Percentiles rank a stretch among this genome's conserved stretches.
These are phyloP conservation scores for Pseudofabraea citricarpa DNA, from an alignment of 2,329 filamentous ascomycete genomes.

Conservation along the genomic window DNA sequence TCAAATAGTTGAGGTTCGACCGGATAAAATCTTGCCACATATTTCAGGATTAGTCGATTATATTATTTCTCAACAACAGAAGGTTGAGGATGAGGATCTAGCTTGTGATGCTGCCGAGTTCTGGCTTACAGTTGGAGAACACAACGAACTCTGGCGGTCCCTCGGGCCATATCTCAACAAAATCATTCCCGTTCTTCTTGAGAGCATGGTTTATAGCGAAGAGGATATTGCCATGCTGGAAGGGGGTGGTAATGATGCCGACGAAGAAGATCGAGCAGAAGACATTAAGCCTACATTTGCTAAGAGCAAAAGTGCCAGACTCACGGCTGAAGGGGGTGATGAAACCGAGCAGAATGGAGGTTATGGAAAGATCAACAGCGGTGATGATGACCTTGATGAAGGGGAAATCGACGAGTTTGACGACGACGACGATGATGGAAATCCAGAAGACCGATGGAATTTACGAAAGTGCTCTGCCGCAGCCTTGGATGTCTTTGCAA, in stretches of 20 bases:
- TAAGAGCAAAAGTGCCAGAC: slow-evolving; percentile 52
- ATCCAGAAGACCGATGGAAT: slow-evolving; percentile 91
- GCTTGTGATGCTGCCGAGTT: slow-evolving; percentile 96
- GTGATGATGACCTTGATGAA: slow-evolving; percentile 77
- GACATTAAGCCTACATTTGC: slow-evolving; percentile 94
- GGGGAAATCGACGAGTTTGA: slow-evolving; percentile 77
- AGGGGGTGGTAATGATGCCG: slow-evolving; percentile 81
- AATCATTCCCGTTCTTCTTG: slow-evolving; percentile 84
- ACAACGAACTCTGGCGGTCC: slow-evolving; percentile 70
- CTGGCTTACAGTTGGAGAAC: slow-evolving; percentile 90
- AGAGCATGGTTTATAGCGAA: slow-evolving; percentile 94
- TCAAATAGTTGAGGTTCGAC: slow-evolving; percentile 82
- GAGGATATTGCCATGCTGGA: slow-evolving; percentile 87
- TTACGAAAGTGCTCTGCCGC: slow-evolving; percentile 95
- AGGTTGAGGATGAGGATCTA: slow-evolving; percentile 76
- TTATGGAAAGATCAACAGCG: slow-evolving; percentile 47
- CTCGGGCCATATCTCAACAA: slow-evolving; percentile 74
- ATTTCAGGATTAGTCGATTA: slow-evolving; percentile 87
- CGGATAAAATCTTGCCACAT: slow-evolving; percentile 86
- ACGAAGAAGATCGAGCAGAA: slow-evolving; percentile 82
- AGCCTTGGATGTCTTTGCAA: slow-evolving; percentile 88
- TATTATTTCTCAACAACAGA: slow-evolving; percentile 83
- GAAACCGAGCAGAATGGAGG: slow-evolving; percentile 49
- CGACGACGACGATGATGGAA: slow-evolving; percentile 66
- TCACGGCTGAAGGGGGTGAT: slow-evolving; percentile 33